Conservation (phyloP, 768 basidiomycete species). For the Roridomyces roridus region DNA sequence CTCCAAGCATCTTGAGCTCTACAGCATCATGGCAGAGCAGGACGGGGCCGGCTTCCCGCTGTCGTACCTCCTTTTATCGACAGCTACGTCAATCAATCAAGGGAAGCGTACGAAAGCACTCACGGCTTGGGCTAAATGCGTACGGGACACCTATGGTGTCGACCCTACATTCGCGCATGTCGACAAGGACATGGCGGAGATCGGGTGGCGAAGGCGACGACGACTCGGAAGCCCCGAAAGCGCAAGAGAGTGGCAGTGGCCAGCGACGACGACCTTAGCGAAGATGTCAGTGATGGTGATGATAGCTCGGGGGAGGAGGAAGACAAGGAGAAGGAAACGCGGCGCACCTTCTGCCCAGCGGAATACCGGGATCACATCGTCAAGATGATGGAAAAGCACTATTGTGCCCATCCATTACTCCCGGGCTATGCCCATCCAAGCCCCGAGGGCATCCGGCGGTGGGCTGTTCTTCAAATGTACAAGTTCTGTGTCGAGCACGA, state of each 20-base stretch:
- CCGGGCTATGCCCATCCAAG: conserved; percentile 18
- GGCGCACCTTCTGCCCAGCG: conserved; percentile 21
- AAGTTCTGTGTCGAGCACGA: conserved; percentile 28
- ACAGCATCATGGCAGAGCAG: conserved; percentile 28
- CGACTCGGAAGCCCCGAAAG: conserved; percentile 9
- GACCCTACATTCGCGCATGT: conserved; percentile 15
- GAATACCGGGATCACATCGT: conserved; percentile 5
- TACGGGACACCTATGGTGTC: conserved; percentile 19
- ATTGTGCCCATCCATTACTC: conserved; percentile 21
- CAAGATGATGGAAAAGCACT: conserved; percentile 16
- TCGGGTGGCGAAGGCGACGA: conserved; percentile 1
- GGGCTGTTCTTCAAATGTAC: conserved; percentile 32
- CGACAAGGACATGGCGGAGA: conserved; percentile 29
- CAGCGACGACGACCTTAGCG: not conserved
- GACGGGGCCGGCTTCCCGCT: conserved; percentile 31
- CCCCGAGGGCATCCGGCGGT: conserved; percentile 19
- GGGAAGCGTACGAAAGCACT: conserved; percentile 27
- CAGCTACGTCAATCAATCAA: conserved; percentile 23
- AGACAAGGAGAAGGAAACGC: not conserved
- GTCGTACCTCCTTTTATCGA: conserved; percentile 30
- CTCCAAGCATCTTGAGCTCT: conserved; percentile 29
- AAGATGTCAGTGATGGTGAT: not conserved
- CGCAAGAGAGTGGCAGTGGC: not conserved
- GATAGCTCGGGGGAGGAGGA: not conserved
- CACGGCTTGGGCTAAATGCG: conserved; percentile 16